Base-by-base conservation (phyloP, 2,329 filamentous ascomycete species). In the Sclerotinia minor region DNA sequence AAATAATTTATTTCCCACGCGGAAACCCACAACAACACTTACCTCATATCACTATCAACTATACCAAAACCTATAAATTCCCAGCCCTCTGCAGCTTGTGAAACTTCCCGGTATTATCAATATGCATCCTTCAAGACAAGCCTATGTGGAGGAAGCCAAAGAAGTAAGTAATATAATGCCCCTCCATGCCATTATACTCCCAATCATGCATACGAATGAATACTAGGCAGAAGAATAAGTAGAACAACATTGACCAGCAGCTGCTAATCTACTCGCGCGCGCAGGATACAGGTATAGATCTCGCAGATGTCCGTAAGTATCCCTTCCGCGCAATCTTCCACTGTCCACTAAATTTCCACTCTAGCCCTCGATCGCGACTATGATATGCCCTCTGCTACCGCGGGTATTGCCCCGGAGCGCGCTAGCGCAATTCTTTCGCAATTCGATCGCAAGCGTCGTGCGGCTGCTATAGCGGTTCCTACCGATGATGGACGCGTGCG, bases 401-500 rank as follows among this genome's bases (percentile, higher is more conserved):
- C 74, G 5, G 76, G 76, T 26, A 74, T 77, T 54, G 75, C 76
- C 3, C 75, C 75, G 9, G 76, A 77, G 54, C 73, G 74, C 54
- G 76, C 76, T 6, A 76, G 75, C 41, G 76, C 75, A 8, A 76
- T 78, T 45, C 74, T 77, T 32, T 74, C 73, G 45, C 94, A 98
- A 77, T 95, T 99, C 79, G 91, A 93, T 75, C 91, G 94, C 70
- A 97, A 97, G 80, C 88, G 93, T 75, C 87, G 92, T 76, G 94
- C 93, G 15, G 93, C 93, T 24, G 90, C 91, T 15, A 92, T 98
- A 73, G 90, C 91, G 17, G 95, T 99, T 4, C 95, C 94, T 0
- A 99, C 96, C 66, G 94, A 97, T 78, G 95, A 99, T 82, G 89
- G 86, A 70, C 88, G 91, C 74, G 94, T 99, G 59, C 91, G 93